These are phyloP conservation scores for Sugiyamaella grinbergsii DNA, from an alignment of 1,139 yeast genomes.

Conservation along the genomic window DNA sequence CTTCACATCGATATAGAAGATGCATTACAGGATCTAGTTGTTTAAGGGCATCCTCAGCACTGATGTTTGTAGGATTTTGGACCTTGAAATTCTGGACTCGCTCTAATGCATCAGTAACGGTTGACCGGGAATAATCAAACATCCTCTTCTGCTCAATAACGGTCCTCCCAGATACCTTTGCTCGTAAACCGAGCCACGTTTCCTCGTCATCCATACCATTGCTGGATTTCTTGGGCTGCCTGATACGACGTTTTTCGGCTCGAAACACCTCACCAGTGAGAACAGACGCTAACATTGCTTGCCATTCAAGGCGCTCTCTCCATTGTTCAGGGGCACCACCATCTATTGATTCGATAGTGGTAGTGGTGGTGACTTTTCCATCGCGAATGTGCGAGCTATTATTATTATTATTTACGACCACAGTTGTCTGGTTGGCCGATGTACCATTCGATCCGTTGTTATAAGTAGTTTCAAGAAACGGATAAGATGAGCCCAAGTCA, in stretches of 20 bases:
- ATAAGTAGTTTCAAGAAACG: conserved; percentile 32
- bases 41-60: conserved; percentile 37
- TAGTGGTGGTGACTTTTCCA: conserved; percentile 7
- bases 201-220: conserved; percentile 55
- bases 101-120: conserved; percentile 74
- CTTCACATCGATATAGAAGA: conserved; percentile 68
- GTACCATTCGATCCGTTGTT: conserved; percentile 23
- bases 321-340: conserved; percentile 58
- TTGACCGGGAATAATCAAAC: conserved; percentile 68
- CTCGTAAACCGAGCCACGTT: conserved; percentile 77
- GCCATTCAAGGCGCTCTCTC: conserved; percentile 91
- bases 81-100: conserved; percentile 60
- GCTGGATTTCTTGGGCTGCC: conserved; percentile 44
- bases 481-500: conserved; percentile 36
- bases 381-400: neutral
- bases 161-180: conserved; percentile 79
- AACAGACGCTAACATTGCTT: conserved; percentile 86
- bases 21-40: conserved; percentile 63
- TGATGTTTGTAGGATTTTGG: conserved; percentile 43
- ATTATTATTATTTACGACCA: neutral
- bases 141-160: conserved; percentile 77
- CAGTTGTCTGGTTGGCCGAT: neutral
- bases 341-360: conserved; percentile 18
- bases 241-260: conserved; percentile 83
- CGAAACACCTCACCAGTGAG: conserved; percentile 92